These are phyloP conservation scores for Hypoxylon sp. DNA, from an alignment of 2,329 filamentous ascomycete species.

Conservation along the genomic window DNA sequence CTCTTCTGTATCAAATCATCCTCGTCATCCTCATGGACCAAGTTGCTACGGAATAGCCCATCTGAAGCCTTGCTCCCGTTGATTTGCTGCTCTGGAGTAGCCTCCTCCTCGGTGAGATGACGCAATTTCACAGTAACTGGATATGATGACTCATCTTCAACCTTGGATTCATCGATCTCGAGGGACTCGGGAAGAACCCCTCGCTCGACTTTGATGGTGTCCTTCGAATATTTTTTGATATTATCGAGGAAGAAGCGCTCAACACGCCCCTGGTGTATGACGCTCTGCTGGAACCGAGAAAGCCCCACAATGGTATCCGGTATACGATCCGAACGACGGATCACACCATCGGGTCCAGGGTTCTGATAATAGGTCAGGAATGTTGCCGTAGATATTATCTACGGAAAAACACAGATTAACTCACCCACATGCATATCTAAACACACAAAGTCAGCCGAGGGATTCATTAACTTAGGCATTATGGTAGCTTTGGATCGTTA, in stretches of 20 bases:
- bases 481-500: conserved; percentile 52
- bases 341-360: conserved; percentile 70
- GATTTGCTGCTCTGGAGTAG: conserved; percentile 61
- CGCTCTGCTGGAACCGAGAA: conserved; percentile 74
- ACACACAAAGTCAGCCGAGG: conserved; percentile 19
- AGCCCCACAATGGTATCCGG: conserved; percentile 74
- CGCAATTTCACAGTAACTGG: conserved; percentile 73
- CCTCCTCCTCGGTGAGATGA: conserved; percentile 71
- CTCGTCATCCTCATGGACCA: conserved; percentile 68
- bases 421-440: conserved; percentile 53
- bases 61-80: conserved; percentile 61
- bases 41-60: conserved; percentile 72
- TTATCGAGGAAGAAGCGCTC: conserved; percentile 76
- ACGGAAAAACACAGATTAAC: conserved; percentile 15
- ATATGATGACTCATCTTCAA: conserved; percentile 67
- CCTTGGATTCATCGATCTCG: conserved; percentile 65
- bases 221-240: conserved; percentile 67
- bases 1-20: conserved; percentile 62
- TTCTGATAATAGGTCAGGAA: conserved; percentile 62
- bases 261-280: conserved; percentile 79
- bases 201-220: conserved; percentile 68
- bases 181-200: conserved; percentile 71
- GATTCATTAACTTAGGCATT: background rate
- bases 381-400: background rate
- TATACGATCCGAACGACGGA: conserved; percentile 72